Evolutionary conservation across 2,329 filamentous ascomycete species (phyloP), one percentile per base, ranked within the genome.

Genomic region (Fusarium succisae): DNA sequence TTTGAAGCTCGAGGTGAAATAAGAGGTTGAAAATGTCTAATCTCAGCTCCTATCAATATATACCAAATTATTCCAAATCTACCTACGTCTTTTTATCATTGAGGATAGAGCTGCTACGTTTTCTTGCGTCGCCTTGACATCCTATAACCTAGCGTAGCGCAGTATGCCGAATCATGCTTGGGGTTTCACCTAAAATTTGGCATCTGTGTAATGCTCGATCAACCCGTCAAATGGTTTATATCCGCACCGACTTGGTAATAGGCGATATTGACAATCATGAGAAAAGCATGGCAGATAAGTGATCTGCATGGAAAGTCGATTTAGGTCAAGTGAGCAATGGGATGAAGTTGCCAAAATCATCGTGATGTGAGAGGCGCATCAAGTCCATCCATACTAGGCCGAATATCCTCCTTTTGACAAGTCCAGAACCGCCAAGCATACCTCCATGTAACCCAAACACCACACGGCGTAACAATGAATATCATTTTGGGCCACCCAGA

Each of bases 301-400:
- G 11, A 13, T 10, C 8, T 24, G 22, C 6, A 22, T 14, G 13
- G 0, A 24, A 51, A 20, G 30, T 15, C 6, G 6, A 7, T 13
- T 3, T 0, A 14, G 7, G 4, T 4, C 20, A 28, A 28, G 51
- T 13, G 10, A 13, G 24, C 3, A 18, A n/a, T 7, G 2, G 11
- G 8, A 12, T 2, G 14, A 39, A 28, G 10, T 4, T 55, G 24
- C 51, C 20, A 18, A 28, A 28, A 28, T 55, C 51, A 55, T 55
- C 3, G 37, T 55, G 51, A 55, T 43, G 24, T n/a, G 51, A n/a
- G 37, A 55, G 51, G 51, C 37, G 51, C 37, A 41, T 2, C 20
- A 41, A 30, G 51, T 18, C 11, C 15, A 18, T 18, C 10, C 11
- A 41, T n/a, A 14, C 51, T 28, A 41, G 51, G 4, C 51, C 20